Base-by-base conservation (phyloP, 1,284 basidiomycete genomes). In the Mycosarcoma mackinlayi region DNA sequence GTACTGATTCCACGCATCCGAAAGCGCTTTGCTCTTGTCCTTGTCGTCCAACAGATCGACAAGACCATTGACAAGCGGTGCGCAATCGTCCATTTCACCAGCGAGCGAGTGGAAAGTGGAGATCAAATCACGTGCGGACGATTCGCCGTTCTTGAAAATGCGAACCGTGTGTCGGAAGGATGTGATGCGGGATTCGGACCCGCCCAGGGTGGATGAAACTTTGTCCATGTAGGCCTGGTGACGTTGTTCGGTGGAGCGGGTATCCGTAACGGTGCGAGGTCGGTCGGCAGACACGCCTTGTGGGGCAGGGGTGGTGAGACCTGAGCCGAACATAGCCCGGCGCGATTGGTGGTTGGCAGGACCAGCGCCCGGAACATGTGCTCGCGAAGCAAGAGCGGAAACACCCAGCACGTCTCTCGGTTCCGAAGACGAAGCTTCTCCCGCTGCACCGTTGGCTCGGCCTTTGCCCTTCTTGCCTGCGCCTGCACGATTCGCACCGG, bases 41-140 rank as follows among this genome's bases (percentile, higher is more conserved):
- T 89, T 89, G 44, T 92, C 91, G 14, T 74, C 68, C 24, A 78
- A 28, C 11, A 81, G 61, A 23, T 73, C 76, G 31, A 67, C 89
- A 18, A 95, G 86, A 6, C 89, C 86, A 59, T 90, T 91, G 39
- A 95, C 86, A 33, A 96, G 87, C 53, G 89, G 89, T 0, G 69
- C 62, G n/a, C 65, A 57, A 11, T 64, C 61, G 31, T 71, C 61
- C 42, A 72, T 56, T 23, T 77, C 75, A 69, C 94, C 92, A 14
- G 96, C 85, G 18, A 97, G 87, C 74, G 89, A 91, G 88, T 89
- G 94, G 11, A 95, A 86, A 0, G 92, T 95, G 38, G 90, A 90
- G 44, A 97, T 89, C 75, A 97, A 86, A 83, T 96, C 94, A 11
- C 89, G 86, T 0, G 92, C 91, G 21, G 87, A 88, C 14, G 89